Base-by-base conservation (phyloP, 1,284 basidiomycete genomes). In the Pseudozyma pruni region DNA sequence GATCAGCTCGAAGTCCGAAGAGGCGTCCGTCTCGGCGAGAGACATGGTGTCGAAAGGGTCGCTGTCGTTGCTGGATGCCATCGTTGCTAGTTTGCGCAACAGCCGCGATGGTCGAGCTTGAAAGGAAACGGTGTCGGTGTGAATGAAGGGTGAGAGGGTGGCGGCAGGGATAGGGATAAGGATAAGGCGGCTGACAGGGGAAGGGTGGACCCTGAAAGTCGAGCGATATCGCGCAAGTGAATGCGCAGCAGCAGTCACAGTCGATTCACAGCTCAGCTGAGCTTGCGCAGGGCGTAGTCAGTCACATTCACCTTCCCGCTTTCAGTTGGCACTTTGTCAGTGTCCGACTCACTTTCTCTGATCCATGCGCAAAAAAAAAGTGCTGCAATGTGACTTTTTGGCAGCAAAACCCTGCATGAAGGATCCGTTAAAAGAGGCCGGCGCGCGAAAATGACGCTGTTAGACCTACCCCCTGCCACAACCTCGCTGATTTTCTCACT, bases 1-100 rank as follows among this genome's bases (percentile, higher is more conserved):
- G 54, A 64, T 41, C 7, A 64, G 46, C 37, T 64, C 64, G 35
- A 50, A 57, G 25, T 68, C 64, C 31, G 58, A 61, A 17, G 58
- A 62, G 19, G 20, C 34, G 17, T 64, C 61, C 13, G 50, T 48
- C 23, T 64, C 61, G 41, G 42, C 32, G 25, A 54, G 22, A 16
- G 61, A 64, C 29, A 64, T 32, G 13, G 50, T 58, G 42, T 64
- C 61, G 37, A 52, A 64, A 16, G 47, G 50, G 22, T 64, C 61
- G 33, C 34, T 49, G 20, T 64, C 61, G 61, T 49, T 49, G 40
- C 55, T 58, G n/a, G 50, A 58, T 11, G 50, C 35, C 61, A 64
- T 64, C 8, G 38, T 50, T 10, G 38, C 8, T 8, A 1, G 4
- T 33, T 11, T n/a, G 8, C 11, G 7, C 4, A 8, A 27, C 16